A percentile compares a stretch with the other conserved stretches of the same genome.
Conservation (phyloP, 2,329 filamentous ascomycete species). For the Ophiostoma sp. region DNA sequence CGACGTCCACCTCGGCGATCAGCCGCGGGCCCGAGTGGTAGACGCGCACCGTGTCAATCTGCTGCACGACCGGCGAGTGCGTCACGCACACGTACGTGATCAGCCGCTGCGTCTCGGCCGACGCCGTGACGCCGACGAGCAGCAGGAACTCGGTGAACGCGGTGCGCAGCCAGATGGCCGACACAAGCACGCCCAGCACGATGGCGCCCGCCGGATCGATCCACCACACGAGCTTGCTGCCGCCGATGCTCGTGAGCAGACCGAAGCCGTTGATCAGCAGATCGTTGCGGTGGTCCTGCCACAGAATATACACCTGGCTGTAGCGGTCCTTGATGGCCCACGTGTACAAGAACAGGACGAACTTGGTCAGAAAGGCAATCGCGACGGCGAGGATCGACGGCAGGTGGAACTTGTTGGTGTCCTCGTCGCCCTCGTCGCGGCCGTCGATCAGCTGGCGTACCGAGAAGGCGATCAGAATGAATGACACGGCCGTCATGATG, state of each 20-base stretch:
- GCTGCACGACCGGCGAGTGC: conserved; percentile 71
- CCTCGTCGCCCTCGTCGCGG: conserved; percentile 36
- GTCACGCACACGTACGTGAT: conserved; percentile 97
- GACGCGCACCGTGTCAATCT: conserved; percentile 91
- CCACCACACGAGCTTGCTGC: conserved; percentile 86
- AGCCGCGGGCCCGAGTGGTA: conserved; percentile 86
- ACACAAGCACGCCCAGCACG: conserved; percentile 71
- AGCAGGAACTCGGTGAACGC: conserved; percentile 86
- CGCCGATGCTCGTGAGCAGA: conserved; percentile 85
- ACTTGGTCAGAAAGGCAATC: conserved; percentile 79
- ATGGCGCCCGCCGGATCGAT: conserved; percentile 91
- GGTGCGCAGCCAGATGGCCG: conserved; percentile 74
- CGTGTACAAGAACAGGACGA: conserved; percentile 82
- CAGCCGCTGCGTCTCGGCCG: conserved; percentile 79
- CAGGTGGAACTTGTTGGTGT: conserved; percentile 64
- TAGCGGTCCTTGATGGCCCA: conserved; percentile 87
- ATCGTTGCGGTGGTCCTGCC: conserved; percentile 97
- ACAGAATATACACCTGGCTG: conserved; percentile 83
- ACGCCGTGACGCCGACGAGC: conserved; percentile 81
- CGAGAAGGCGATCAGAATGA: conserved; percentile 89
- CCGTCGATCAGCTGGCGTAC: conserved; percentile 59
- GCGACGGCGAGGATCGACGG: conserved; percentile 80
- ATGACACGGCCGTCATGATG: conserved; percentile 86
- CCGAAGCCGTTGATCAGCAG: conserved; percentile 93
- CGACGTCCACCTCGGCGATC: conserved; percentile 92